phyloP scores from a whole-genome alignment of 106 monocot species.

The Gastrodia elata region DNA sequence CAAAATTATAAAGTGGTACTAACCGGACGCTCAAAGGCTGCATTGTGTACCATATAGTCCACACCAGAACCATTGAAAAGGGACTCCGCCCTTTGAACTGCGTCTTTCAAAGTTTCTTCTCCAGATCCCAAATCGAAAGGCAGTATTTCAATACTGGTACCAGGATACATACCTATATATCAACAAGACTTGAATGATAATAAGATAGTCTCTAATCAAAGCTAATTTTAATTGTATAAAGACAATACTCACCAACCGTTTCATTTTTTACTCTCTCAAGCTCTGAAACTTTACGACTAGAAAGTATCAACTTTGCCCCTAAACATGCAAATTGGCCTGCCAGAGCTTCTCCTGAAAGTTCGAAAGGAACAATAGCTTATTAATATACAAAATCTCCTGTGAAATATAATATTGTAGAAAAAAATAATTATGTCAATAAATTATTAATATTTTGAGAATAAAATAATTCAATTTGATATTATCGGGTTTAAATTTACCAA shows the following conservation, averaged over 20 bases:
- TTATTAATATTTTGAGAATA: background rate
- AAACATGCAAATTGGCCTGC: conserved; percentile 65
- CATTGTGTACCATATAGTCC: conserved; percentile 95
- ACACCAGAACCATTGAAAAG: conserved; percentile 69
- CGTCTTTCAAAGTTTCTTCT: conserved; percentile 60
- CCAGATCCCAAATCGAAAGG: conserved; percentile 76
- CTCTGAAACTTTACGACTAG: conserved; percentile 70
- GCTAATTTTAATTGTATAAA: background rate
- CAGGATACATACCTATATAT: conserved; percentile 45
- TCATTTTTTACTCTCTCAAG: conserved; percentile 76
- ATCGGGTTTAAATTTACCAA: background rate
- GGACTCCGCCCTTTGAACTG: conserved; percentile 77
- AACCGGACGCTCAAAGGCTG: conserved; percentile 91
- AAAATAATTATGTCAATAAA: background rate
- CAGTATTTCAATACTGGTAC: conserved; percentile 50
- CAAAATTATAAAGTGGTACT: conserved; percentile 7
- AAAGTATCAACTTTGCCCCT: conserved; percentile 83
- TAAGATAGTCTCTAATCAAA: background rate
- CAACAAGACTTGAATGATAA: background rate
- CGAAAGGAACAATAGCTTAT: background rate
- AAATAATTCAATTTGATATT: background rate
- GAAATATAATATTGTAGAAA: background rate
- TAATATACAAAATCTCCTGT: background rate
- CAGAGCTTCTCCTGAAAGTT: conserved; percentile 55
- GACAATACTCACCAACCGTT: conserved; percentile 36